Evolutionary conservation across 495 filamentous ascomycete genomes (phyloP), one percentile per base, ranked within the genome.

Genomic region (Xylaria sp.): DNA sequence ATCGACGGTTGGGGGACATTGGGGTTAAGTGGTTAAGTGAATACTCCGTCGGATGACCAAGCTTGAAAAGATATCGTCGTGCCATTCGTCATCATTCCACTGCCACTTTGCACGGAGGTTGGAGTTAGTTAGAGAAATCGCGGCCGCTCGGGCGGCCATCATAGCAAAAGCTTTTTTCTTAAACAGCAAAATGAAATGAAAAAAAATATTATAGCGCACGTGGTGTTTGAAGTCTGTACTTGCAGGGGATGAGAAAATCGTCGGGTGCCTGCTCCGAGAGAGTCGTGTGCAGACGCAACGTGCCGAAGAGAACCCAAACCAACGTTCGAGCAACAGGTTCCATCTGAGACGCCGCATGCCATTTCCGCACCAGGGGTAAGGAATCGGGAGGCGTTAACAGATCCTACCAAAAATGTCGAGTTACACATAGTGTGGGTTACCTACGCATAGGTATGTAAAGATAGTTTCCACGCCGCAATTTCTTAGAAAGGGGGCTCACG

Each of bases 1-100:
- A 19, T 43, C 64, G 29, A 31, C 33, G 24, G 14, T 67, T 67
- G 64, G 64, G 64, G 64, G 64, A 53, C n/a, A 55, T 67, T 67
- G 64, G 64, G 64, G 64, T 50, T 35, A 17, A n/a, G 43, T n/a
- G n/a, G n/a, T n/a, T n/a, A n/a, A n/a, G n/a, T n/a, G 14, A 55
- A 21, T 31, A 5, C 33, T 12, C 9, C 21, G 55, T 24, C 62
- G 19, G 62, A 35, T 24, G 26, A 37, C 62, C 44, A 52, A 9
- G 7, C 31, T 52, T 19, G 48, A 55, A 21, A 43, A 11, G 9
- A 48, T 35, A 5, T 21, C n/a, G 24, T 55, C 26, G 64, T 43
- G 7, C 29, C 17, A 5, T 12, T 52, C 44, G 29, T 50, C 62
- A 33, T 52, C 43, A 66, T 52, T n/a, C 41, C 19, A 33, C 15